Percentiles rank a stretch among this genome's conserved stretches.
Conservation (phyloP, 108 stramenopile genomes). For the Schizochytrium sp. region DNA sequence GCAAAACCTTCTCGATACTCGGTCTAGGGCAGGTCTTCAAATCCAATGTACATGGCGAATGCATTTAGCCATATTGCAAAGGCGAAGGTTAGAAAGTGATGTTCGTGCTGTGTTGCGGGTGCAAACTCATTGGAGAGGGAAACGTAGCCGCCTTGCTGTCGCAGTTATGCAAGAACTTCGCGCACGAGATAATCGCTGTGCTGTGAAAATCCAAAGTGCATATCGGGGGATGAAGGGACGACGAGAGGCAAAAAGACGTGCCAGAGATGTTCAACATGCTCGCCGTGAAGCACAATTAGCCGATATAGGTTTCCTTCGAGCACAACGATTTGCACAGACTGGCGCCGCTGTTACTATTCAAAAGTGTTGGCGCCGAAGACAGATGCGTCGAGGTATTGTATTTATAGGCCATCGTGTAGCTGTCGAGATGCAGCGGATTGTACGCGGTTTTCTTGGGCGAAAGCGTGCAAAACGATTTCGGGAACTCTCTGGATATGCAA, state of each 20-base stretch:
- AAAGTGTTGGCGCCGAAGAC: neutral
- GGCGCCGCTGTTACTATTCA: neutral
- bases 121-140: conserved; percentile 43
- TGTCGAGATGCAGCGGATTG: conserved; percentile 6
- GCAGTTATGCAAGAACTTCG: conserved; percentile 1
- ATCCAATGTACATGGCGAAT: neutral
- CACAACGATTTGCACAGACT: conserved; percentile 37
- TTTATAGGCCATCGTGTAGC: conserved; percentile 31
- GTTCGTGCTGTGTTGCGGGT: conserved; percentile 23
- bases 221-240: conserved; percentile 51
- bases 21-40: neutral
- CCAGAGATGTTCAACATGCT: neutral
- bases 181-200: neutral
- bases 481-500: neutral
- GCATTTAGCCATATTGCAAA: neutral
- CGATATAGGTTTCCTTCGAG: neutral
- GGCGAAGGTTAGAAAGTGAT: neutral
- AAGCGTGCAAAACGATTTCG: neutral
- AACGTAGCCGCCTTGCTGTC: conserved; percentile 29
- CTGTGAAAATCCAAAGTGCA: conserved; percentile 10
- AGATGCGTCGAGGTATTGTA: neutral
- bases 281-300: neutral
- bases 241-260: neutral
- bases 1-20: neutral
- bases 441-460: conserved; percentile 9